Evolutionary conservation across 2,329 filamentous ascomycete genomes (phyloP).

Genomic region (Cytospora paraplurivora): DNA sequence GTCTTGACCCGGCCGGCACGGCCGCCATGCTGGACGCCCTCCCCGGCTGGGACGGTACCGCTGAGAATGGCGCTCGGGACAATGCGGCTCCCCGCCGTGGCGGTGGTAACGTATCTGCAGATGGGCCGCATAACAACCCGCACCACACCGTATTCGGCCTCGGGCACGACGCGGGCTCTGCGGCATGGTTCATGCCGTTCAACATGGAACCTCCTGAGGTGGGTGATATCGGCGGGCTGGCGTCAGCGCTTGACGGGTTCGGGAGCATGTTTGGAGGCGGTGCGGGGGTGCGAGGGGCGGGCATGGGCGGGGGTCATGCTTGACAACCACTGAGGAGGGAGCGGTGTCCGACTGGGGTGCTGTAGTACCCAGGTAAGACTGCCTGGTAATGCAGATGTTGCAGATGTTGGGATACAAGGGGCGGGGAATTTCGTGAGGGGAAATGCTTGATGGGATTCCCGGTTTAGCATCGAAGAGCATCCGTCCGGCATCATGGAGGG

Average conservation of each 20-base stretch:
- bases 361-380: background rate
- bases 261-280: constrained; percentile 50
- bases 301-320: constrained; percentile 37
- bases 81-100: constrained; percentile 32
- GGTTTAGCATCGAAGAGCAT: background rate
- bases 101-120: background rate
- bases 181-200: constrained; percentile 91
- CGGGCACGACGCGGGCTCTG: constrained; percentile 51
- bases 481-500: background rate
- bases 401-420: background rate
- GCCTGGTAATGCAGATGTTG: no score
- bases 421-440: background rate
- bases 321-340: constrained; percentile 12
- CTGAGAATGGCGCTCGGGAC: constrained; percentile 37
- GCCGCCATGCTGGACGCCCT: constrained; percentile 47
- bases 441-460: background rate
- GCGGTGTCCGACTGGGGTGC: background rate
- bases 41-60: constrained; percentile 44
- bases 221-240: constrained; percentile 48
- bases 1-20: constrained; percentile 45
- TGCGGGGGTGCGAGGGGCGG: constrained; percentile 35
- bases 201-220: constrained; percentile 79
- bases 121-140: constrained; percentile 24
- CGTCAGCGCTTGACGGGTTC: constrained; percentile 50
- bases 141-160: constrained; percentile 37